phyloP scores from a whole-genome alignment of 768 basidiomycete species.

The Gautieria morchelliformis region DNA sequence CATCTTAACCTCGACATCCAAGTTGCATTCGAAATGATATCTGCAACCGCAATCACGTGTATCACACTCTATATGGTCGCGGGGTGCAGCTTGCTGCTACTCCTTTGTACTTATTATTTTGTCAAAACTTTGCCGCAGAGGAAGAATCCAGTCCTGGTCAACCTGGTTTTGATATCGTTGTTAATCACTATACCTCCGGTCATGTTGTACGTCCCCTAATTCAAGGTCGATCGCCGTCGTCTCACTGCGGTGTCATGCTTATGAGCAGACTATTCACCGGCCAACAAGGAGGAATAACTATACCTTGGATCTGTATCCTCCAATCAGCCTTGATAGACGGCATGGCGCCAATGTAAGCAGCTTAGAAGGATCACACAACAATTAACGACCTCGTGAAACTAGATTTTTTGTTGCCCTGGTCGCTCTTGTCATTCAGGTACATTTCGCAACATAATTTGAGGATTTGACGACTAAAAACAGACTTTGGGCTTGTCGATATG shows the following conservation, averaged over 20 bases:
- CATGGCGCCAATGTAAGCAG: not conserved
- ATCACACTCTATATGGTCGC: not conserved
- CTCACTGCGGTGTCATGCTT: not conserved
- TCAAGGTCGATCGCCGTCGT: not conserved
- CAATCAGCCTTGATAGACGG: conserved; percentile 2
- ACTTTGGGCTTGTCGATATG: too few species aligned
- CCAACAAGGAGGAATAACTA: not conserved
- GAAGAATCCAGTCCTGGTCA: not conserved
- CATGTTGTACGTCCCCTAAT: not conserved
- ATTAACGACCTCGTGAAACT: not conserved
- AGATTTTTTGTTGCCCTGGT: not conserved
- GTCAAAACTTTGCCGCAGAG: not conserved
- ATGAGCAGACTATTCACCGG: not conserved
- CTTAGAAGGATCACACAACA: not conserved
- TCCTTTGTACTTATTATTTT: not conserved
- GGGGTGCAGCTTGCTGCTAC: not conserved
- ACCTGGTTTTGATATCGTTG: not conserved
- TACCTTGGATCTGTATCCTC: not conserved
- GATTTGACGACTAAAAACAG: not conserved
- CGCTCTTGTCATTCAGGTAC: not conserved
- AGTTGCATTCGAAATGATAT: not conserved
- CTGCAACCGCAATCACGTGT: not conserved
- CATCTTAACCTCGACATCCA: too few species aligned
- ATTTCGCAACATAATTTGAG: not conserved
- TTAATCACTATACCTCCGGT: not conserved